Base-by-base conservation (phyloP, 108 stramenopile genomes). In the Fragilariopsis cylindrus region DNA sequence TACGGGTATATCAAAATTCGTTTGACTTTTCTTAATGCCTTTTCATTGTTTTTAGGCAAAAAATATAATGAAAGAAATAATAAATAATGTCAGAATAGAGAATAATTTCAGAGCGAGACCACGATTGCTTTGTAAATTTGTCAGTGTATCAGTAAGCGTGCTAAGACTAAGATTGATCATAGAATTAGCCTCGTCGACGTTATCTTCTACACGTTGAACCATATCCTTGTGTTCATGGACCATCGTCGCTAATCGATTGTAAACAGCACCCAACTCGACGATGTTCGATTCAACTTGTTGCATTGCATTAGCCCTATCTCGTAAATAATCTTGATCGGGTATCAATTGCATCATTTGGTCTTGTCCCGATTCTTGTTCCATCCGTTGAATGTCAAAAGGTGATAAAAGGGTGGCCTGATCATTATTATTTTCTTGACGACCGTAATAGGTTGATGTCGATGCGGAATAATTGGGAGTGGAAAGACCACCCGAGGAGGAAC, bases 171-270 rank as follows among this genome's bases (percentile, higher is more conserved):
- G 66, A 65, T 80, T 87, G 65, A 96, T 82, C 57, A 87, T 96
- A 43, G 85, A 69, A 64, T 90, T 89, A n/a, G 94, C 87, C 41
- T 93, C 92, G 43, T 96, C 92, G 16, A 96, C 92, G 82, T 96
- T 93, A 78, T 96, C 94, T 79, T 96, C 94, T 52, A 96, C 92
- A 68, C 92, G 74, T 67, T 92, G 88, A 0, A 96, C 94, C 92
- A 96, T 91, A 55, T 96, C 94, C 48, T 80, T 75, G 74, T 96
- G 94, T 64, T 96, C 92, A 49, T 84, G 79, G 7, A 96, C 92
- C 94, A 96, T 96, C 60, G 90, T 89, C 0, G 94, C 94, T 50
- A 96, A 76, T 69, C 90, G 90, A 67, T 96, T 90, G 74, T 92
- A 96, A 60, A 96, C 90, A 11, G 90, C 90, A 19, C 94, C 94